phyloP scores from a whole-genome alignment of 2,329 filamentous ascomycete genomes.

The Ophiostoma sp. region DNA sequence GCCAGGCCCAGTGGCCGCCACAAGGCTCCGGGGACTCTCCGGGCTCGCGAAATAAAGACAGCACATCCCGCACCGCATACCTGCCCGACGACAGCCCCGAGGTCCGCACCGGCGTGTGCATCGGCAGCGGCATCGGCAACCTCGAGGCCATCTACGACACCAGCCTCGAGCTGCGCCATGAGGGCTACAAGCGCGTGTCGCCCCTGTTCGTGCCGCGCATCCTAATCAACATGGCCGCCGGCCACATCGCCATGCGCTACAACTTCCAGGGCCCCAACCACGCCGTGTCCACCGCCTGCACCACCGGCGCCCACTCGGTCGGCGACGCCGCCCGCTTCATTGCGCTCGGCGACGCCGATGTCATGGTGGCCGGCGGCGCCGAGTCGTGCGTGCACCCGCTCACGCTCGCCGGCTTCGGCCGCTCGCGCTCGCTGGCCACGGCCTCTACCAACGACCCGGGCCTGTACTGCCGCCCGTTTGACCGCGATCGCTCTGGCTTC shows the following conservation, averaged over 20 bases:
- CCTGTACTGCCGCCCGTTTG: slow-evolving; percentile 72
- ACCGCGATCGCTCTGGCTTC: slow-evolving; percentile 72
- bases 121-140: slow-evolving; percentile 94
- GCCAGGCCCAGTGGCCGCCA: slow-evolving; percentile 70
- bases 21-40: slow-evolving; percentile 29
- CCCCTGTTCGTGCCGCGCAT: slow-evolving; percentile 90
- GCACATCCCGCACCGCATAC: slow-evolving; percentile 14
- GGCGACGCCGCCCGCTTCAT: slow-evolving; percentile 93
- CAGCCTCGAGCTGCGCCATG: slow-evolving; percentile 66
- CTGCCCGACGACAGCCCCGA: slow-evolving; percentile 46
- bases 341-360: slow-evolving; percentile 80
- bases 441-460: slow-evolving; percentile 19
- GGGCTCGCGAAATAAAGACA: not conserved
- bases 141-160: slow-evolving; percentile 86
- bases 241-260: slow-evolving; percentile 89
- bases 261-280: slow-evolving; percentile 90
- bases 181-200: slow-evolving; percentile 85
- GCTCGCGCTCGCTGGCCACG: slow-evolving; percentile 68
- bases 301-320: slow-evolving; percentile 89
- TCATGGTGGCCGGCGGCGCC: slow-evolving; percentile 93
- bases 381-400: slow-evolving; percentile 96
- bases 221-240: slow-evolving; percentile 89
- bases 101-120: slow-evolving; percentile 79
- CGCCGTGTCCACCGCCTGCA: slow-evolving; percentile 88
- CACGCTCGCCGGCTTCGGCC: slow-evolving; percentile 84